Percentiles rank a stretch among this genome's conserved stretches.
Evolutionary conservation across 306 rosid species (phyloP).

Genomic region (Cicer chorassanicum): DNA sequence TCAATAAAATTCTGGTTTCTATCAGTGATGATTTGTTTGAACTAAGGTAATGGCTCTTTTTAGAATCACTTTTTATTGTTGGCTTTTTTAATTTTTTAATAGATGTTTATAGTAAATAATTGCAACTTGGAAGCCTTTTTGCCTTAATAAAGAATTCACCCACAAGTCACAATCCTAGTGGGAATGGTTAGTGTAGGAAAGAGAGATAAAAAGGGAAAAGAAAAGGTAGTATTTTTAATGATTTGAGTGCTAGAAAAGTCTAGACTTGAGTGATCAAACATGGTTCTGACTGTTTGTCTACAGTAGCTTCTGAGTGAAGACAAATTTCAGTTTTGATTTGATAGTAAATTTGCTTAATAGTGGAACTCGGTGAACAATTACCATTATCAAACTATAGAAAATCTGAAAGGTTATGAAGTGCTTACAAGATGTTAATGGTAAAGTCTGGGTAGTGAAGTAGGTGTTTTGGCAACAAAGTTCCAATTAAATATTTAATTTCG

Average conservation of each 20-base stretch:
- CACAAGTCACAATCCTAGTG: neutral
- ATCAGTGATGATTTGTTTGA: neutral
- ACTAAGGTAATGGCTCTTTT: neutral
- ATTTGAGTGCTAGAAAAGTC: neutral
- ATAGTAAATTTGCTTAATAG: neutral
- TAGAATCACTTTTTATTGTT: neutral
- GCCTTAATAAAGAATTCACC: neutral
- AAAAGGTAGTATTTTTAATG: neutral
- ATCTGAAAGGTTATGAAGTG: neutral
- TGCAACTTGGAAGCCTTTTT: neutral
- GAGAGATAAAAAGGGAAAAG: neutral
- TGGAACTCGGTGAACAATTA: neutral
- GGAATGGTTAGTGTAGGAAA: slow-evolving; percentile 1
- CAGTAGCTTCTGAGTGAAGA: neutral
- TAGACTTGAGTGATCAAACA: neutral
- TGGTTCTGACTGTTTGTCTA: neutral
- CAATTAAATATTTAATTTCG: too few relatives aligned
- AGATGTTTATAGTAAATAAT: neutral
- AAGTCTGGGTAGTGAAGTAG: too few relatives aligned
- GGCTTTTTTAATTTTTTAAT: neutral
- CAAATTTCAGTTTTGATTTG: neutral
- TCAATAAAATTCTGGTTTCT: too few relatives aligned
- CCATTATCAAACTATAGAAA: neutral
- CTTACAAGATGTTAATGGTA: neutral
- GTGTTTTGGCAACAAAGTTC: neutral